Evolutionary conservation across 2,329 filamentous ascomycete genomes (phyloP).

Genomic region (Ilyonectria sp.): DNA sequence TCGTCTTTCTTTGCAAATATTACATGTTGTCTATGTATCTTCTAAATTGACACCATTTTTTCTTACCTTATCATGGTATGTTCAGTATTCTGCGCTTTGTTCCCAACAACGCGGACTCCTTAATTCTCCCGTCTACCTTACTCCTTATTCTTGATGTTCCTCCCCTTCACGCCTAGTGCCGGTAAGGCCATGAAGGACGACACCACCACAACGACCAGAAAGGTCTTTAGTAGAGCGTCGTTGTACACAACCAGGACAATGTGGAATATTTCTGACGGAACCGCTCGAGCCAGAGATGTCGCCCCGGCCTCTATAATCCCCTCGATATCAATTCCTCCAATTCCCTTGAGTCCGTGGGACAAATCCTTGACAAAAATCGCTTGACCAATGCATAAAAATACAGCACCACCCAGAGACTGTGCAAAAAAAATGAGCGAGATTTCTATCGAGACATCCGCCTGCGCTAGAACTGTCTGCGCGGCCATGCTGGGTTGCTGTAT

Average conservation of each 20-base stretch:
- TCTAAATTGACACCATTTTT: background rate
- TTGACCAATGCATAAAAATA: conserved; percentile 29
- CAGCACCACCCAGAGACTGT: conserved; percentile 23
- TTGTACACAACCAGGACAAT: conserved; percentile 27
- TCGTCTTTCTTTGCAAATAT: background rate
- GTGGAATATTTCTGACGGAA: background rate
- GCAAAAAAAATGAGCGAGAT: conserved; percentile 42
- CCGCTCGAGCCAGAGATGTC: background rate
- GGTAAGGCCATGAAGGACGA: conserved; percentile 25
- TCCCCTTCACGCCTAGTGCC: conserved; percentile 33
- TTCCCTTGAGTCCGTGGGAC: conserved; percentile 2
- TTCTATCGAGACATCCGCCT: conserved; percentile 62
- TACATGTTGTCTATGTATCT: background rate
- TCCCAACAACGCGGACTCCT: background rate
- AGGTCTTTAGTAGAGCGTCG: conserved; percentile 23
- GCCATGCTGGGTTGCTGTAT: conserved; percentile 61
- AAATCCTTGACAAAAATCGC: conserved; percentile 27
- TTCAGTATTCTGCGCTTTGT: background rate
- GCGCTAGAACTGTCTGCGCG: conserved; percentile 64
- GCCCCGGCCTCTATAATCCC: conserved; percentile 5
- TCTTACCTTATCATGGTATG: background rate
- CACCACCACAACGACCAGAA: conserved; percentile 19
- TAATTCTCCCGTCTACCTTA: conserved; percentile 6
- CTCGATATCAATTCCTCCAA: background rate
- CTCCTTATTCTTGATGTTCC: conserved; percentile 33